These are phyloP conservation scores for Nematocida parisii DNA, from an alignment of 371 early-diverging fungal genomes.

Conservation along the genomic window DNA sequence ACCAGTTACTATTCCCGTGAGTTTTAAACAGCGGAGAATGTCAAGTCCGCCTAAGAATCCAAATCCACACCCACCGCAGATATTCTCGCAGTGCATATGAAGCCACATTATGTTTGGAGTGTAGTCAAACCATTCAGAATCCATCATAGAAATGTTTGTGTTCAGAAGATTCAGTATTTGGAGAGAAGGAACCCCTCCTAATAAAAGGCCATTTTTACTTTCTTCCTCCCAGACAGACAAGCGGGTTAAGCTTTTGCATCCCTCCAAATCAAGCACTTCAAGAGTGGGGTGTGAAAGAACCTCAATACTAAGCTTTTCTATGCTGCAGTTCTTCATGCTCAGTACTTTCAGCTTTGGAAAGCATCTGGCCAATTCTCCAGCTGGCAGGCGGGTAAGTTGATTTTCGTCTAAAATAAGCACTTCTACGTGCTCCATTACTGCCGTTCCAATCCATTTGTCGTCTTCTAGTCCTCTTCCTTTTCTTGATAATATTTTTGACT, in stretches of 20 bases:
- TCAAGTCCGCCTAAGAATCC: slow-evolving; percentile 21
- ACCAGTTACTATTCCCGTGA: slow-evolving; percentile 29
- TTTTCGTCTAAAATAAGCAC: slow-evolving; percentile 58
- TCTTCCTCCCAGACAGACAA: slow-evolving; percentile 13
- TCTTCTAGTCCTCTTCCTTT: slow-evolving; percentile 43
- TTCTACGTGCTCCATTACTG: slow-evolving; percentile 21
- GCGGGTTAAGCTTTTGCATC: slow-evolving; percentile 7
- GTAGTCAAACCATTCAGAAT: slow-evolving; percentile 8
- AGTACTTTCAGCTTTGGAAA: slow-evolving; percentile 50
- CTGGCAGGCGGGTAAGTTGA: slow-evolving; percentile 25
- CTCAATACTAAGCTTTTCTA: slow-evolving; percentile 18
- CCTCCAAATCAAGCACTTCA: slow-evolving; percentile 40
- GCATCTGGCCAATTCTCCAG: neutral
- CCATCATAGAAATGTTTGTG: slow-evolving; percentile 8
- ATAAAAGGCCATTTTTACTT: neutral
- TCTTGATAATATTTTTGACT: slow-evolving; percentile 38
- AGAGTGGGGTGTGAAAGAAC: slow-evolving; percentile 39
- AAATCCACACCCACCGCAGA: slow-evolving; percentile 57
- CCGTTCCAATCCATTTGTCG: slow-evolving; percentile 17
- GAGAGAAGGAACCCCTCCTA: slow-evolving; percentile 18
- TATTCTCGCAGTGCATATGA: slow-evolving; percentile 9
- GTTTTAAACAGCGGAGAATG: slow-evolving; percentile 16
- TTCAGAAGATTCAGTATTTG: slow-evolving; percentile 19
- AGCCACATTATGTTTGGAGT: slow-evolving; percentile 5
- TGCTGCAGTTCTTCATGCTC: slow-evolving; percentile 24